Evolutionary conservation across 176 grass and related monocot species (phyloP).

Genomic region (Elaeis guineensis): DNA sequence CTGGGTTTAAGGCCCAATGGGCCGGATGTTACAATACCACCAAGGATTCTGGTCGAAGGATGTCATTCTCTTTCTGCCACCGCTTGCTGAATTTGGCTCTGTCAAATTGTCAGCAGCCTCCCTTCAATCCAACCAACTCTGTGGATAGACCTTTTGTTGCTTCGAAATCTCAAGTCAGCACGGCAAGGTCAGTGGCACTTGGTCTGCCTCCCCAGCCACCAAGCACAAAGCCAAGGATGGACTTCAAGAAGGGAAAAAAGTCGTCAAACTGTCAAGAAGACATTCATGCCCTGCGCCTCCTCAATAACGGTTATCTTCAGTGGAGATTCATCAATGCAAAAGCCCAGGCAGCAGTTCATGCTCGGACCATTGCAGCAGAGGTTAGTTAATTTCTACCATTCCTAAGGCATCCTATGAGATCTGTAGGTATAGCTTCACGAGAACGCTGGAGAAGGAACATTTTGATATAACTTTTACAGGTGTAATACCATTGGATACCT

Average conservation of each 20-base stretch:
- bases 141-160: slow-evolving; percentile 12
- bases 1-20: too few species aligned
- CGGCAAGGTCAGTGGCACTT: too few species aligned
- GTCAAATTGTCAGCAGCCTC: slow-evolving; percentile 21
- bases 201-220: slow-evolving; percentile 52
- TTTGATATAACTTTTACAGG: too few species aligned
- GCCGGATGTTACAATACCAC: too few species aligned
- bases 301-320: slow-evolving; percentile 53
- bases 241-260: slow-evolving; percentile 54
- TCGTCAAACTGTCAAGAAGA: slow-evolving; percentile 43
- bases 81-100: slow-evolving; percentile 63
- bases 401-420: too few species aligned
- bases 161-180: slow-evolving; percentile 1
- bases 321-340: slow-evolving; percentile 64
- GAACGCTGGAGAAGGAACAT: too few species aligned
- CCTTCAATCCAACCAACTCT: slow-evolving; percentile 12
- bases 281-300: slow-evolving; percentile 49
- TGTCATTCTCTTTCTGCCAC: slow-evolving; percentile 53
- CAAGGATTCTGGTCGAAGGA: slow-evolving; percentile 12
- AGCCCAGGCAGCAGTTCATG: slow-evolving; percentile 22
- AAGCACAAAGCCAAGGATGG: slow-evolving; percentile 20
- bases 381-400: slow-evolving; percentile 23
- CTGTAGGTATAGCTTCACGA: too few species aligned
- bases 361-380: slow-evolving; percentile 37
- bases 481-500: too few species aligned